phyloP scores from a whole-genome alignment of 78 protist genomes.

The Monocercomonoides exilis region DNA sequence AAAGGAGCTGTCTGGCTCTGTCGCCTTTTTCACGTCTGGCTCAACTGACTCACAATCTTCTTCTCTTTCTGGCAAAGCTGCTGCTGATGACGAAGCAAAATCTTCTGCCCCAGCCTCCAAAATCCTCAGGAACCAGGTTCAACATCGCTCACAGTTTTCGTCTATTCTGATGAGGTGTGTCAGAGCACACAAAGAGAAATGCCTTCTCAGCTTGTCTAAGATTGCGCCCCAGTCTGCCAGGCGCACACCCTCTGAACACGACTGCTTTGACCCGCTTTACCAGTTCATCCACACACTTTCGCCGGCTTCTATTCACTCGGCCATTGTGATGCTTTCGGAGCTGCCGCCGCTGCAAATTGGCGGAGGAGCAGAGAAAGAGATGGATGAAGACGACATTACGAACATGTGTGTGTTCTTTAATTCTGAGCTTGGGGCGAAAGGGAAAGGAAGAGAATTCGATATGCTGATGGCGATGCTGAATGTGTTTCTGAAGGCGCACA shows the following conservation, averaged over 20 bases:
- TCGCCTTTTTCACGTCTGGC: too few species aligned
- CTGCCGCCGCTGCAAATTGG: not conserved
- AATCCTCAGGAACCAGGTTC: not conserved
- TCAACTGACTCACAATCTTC: too few species aligned
- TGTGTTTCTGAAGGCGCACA: not conserved
- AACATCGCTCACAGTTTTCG: not conserved
- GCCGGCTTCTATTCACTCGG: not conserved
- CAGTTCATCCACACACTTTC: not conserved
- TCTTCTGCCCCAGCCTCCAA: not conserved
- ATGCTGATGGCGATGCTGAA: not conserved
- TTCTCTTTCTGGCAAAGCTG: too few species aligned
- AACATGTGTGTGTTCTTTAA: not conserved
- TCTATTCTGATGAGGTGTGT: not conserved
- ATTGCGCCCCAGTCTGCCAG: not conserved
- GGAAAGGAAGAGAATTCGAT: not conserved
- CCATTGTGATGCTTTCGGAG: not conserved
- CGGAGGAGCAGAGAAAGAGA: not conserved
- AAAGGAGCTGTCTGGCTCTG: too few species aligned
- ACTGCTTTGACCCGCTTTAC: not conserved
- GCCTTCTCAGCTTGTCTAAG: not conserved
- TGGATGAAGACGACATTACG: not conserved
- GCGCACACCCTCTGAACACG: too few species aligned
- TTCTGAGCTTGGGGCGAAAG: not conserved
- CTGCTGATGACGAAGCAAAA: too few species aligned
- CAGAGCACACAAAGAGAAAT: not conserved